These are phyloP conservation scores for Colletotrichum viniferum DNA, from an alignment of 2,329 filamentous ascomycete species.

Conservation along the genomic window DNA sequence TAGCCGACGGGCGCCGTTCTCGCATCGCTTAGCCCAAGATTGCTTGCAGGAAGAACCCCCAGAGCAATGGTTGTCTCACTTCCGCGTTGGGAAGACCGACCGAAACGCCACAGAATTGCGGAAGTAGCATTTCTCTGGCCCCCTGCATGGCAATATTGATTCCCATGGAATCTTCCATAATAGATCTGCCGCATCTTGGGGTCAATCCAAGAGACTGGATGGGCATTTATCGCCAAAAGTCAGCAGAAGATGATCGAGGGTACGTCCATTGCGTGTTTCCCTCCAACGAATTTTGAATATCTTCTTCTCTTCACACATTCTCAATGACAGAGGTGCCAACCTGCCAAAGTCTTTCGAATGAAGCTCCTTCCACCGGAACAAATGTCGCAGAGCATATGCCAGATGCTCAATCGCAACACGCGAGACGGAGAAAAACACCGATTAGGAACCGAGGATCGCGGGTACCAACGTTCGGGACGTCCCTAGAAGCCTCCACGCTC, in stretches of 20 bases:
- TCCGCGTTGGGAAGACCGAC: background rate
- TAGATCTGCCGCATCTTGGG: background rate
- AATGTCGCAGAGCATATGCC: background rate
- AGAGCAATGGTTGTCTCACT: background rate
- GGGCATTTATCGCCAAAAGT: background rate
- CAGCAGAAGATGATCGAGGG: background rate
- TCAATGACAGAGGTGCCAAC: background rate
- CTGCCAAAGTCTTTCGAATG: background rate
- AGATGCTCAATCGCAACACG: background rate
- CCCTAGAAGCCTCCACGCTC: background rate
- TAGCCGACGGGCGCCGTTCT: background rate
- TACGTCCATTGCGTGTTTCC: background rate
- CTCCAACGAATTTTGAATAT: background rate
- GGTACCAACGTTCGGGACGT: background rate
- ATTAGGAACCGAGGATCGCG: background rate
- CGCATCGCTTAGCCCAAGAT: background rate
- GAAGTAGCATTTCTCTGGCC: background rate
- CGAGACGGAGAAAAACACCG: background rate
- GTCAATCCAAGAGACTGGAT: background rate
- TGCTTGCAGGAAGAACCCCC: background rate
- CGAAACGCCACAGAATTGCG: background rate
- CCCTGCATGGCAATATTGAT: background rate
- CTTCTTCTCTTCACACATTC: background rate
- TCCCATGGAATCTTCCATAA: background rate
- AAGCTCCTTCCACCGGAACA: background rate